Evolutionary conservation across 2,329 filamentous ascomycete genomes (phyloP).

Genomic region (Scleromitrula shiraiana): DNA sequence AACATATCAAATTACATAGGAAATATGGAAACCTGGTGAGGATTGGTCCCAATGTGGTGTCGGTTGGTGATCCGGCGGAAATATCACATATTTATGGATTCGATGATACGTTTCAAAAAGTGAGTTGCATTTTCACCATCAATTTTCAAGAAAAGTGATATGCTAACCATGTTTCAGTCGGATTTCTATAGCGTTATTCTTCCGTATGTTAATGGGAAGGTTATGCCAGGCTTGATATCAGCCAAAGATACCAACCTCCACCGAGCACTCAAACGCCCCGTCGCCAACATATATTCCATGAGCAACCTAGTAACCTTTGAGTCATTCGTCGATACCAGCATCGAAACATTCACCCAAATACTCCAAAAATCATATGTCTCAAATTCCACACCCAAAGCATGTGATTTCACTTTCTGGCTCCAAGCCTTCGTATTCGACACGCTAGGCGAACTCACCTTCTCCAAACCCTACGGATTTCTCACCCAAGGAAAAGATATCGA

Average conservation of each 20-base stretch:
- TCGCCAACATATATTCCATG: conserved; percentile 16
- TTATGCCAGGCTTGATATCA: neutral
- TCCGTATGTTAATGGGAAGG: neutral
- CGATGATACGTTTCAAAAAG: conserved; percentile 5
- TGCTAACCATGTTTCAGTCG: neutral
- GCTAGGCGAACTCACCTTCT: conserved; percentile 11
- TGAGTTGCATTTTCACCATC: neutral
- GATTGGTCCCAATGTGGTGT: conserved; percentile 7
- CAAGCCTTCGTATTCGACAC: conserved; percentile 13
- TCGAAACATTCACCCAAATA: neutral
- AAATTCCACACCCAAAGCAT: neutral
- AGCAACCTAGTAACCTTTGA: conserved; percentile 35
- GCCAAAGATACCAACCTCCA: neutral
- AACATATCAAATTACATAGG: neutral
- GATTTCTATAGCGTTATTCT: neutral
- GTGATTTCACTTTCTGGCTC: conserved; percentile 3
- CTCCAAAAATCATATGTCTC: neutral
- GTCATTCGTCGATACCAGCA: conserved; percentile 33
- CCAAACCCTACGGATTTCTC: conserved; percentile 10
- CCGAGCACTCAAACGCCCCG: neutral
- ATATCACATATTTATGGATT: conserved; percentile 8
- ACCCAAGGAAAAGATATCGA: conserved; percentile 8
- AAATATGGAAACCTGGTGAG: conserved; percentile 8
- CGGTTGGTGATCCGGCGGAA: conserved; percentile 5
- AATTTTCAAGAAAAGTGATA: neutral